Conservation (phyloP, 169 alveolate genomes). For the Eimeria sp. region DNA sequence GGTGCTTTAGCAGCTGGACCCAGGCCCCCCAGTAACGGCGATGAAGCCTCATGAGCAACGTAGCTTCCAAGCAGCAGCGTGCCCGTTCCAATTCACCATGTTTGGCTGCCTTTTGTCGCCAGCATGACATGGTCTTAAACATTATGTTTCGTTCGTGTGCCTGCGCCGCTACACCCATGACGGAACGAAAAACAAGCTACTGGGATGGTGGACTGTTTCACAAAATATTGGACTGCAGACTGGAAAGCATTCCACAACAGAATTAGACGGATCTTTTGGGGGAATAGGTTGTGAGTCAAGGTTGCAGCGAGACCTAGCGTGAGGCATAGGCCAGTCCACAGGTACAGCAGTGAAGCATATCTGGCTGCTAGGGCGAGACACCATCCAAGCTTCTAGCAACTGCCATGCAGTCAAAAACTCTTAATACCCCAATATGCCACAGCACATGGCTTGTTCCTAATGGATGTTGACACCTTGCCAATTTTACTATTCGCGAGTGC, state of each 20-base stretch:
- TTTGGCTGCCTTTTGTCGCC: constrained; percentile 12
- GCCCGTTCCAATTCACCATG: not conserved
- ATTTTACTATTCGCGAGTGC: not conserved
- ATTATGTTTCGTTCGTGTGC: not conserved
- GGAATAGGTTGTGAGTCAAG: not conserved
- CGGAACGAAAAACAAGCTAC: not conserved
- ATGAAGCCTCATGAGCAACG: not conserved
- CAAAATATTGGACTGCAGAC: not conserved
- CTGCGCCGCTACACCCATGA: constrained; percentile 62
- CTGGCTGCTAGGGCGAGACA: not conserved
- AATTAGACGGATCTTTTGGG: not conserved
- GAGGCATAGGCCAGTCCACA: not conserved
- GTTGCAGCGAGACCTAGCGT: not conserved
- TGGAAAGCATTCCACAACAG: not conserved
- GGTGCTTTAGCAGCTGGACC: not conserved
- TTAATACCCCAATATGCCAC: not conserved
- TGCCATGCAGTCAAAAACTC: not conserved
- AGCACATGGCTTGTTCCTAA: not conserved
- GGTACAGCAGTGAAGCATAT: not conserved
- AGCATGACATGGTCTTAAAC: not conserved
- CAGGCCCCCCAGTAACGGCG: constrained; percentile 51
- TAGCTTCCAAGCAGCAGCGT: not conserved
- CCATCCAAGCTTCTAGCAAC: not conserved
- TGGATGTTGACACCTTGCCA: not conserved
- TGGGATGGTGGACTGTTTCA: not conserved